phyloP scores from a whole-genome alignment of 495 filamentous ascomycete species.

The Trichoderma parareesei region DNA sequence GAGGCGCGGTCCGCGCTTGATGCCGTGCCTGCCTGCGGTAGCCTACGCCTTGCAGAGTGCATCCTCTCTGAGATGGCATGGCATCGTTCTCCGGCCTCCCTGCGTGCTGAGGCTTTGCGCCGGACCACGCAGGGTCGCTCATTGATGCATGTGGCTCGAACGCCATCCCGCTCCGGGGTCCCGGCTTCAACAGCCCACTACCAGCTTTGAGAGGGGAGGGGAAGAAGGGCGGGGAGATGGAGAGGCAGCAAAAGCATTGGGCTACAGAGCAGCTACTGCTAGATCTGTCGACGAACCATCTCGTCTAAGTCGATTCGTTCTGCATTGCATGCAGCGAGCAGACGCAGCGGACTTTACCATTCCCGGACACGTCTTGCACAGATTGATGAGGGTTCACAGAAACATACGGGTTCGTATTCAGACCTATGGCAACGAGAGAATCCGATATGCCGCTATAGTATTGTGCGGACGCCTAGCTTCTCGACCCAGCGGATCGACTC shows the following conservation, averaged over 20 bases:
- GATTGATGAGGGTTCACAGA: background rate
- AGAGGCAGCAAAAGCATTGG: background rate
- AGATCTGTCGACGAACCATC: too few species aligned
- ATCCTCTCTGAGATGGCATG: background rate
- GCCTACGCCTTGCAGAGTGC: background rate
- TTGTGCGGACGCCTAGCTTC: background rate
- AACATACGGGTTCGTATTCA: background rate
- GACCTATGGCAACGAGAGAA: background rate
- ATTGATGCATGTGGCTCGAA: background rate
- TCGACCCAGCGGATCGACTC: constrained; percentile 1
- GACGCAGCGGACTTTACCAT: background rate
- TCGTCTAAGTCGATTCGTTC: too few species aligned
- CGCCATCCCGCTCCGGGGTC: background rate
- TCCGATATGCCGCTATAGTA: background rate
- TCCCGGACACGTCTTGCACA: background rate
- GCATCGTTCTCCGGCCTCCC: background rate
- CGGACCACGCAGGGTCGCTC: background rate
- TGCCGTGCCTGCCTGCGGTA: background rate
- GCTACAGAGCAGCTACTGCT: too few species aligned
- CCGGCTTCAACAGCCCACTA: too few species aligned
- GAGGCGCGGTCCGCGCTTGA: background rate
- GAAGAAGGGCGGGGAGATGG: background rate
- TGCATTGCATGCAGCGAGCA: too few species aligned
- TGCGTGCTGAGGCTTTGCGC: background rate
- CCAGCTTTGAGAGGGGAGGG: background rate